Conservation (phyloP, 2,329 filamentous ascomycete species). For the Penicillium thymicola region DNA sequence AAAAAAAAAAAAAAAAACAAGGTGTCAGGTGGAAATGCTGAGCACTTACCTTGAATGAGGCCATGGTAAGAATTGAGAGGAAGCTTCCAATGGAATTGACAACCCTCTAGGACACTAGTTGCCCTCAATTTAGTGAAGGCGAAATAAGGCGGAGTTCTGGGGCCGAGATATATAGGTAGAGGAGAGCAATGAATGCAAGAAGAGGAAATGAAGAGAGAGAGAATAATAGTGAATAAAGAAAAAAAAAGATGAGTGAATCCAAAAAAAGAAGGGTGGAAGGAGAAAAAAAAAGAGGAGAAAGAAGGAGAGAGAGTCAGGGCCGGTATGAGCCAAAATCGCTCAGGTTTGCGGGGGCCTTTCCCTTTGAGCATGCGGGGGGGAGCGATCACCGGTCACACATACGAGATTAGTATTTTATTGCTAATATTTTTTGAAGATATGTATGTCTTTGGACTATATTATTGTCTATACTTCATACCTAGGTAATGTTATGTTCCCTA, state of each 20-base stretch:
- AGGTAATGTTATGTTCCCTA: no score
- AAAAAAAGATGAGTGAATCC: constrained; percentile 12
- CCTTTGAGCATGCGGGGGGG: constrained; percentile 30
- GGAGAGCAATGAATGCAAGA: constrained; percentile 6
- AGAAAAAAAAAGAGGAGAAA: constrained; percentile 14
- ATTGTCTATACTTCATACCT: background rate
- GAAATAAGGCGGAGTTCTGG: constrained; percentile 13
- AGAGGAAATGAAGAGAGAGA: constrained; percentile 9
- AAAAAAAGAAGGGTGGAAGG: constrained; percentile 24
- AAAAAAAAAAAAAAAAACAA: background rate
- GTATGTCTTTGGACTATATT: background rate
- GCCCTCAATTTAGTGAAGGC: constrained; percentile 21
- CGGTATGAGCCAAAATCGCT: constrained; percentile 26
- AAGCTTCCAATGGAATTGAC: constrained; percentile 30
- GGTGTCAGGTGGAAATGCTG: background rate
- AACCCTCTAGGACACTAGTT: constrained; percentile 19
- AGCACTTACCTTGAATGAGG: constrained; percentile 39
- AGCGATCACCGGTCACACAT: constrained; percentile 16
- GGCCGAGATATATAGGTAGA: background rate
- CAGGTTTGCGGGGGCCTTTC: constrained; percentile 27
- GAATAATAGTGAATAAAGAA: constrained; percentile 14
- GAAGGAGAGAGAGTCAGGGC: constrained; percentile 22
- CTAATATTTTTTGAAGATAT: background rate
- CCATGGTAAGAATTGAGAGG: constrained; percentile 31
- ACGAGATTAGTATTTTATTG: constrained; percentile 7